phyloP scores from a whole-genome alignment of 768 basidiomycete species.

The Lyophyllum shimeji region DNA sequence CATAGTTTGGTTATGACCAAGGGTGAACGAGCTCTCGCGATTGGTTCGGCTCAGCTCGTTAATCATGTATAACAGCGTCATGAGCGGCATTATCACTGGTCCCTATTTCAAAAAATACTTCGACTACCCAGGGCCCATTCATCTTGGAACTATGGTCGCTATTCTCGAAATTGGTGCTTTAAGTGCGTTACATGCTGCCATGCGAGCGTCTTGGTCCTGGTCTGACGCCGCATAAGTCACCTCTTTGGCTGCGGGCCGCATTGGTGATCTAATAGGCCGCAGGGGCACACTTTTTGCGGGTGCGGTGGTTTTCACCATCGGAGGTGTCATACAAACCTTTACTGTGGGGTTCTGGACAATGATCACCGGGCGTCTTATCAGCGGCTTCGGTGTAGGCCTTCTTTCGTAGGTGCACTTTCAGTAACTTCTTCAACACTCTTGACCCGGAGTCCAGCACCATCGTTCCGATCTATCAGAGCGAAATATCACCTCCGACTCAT shows the following conservation, averaged over 20 bases:
- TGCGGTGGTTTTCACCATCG: constrained; percentile 71
- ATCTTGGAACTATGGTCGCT: constrained; percentile 95
- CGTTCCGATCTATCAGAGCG: constrained; percentile 93
- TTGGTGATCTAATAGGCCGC: constrained; percentile 76
- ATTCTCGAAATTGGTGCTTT: constrained; percentile 92
- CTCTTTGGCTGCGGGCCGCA: constrained; percentile 79
- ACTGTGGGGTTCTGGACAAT: constrained; percentile 36
- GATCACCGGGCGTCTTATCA: constrained; percentile 66
- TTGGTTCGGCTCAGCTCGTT: constrained; percentile 11
- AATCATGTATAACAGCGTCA: constrained; percentile 57
- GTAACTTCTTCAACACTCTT: neutral
- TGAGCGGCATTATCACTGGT: constrained; percentile 90
- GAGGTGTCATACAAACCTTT: constrained; percentile 74
- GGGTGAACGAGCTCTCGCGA: constrained; percentile 46
- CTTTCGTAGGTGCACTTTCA: constrained; percentile 53
- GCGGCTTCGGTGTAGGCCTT: constrained; percentile 73
- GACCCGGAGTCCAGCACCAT: constrained; percentile 65
- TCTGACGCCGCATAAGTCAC: constrained; percentile 54
- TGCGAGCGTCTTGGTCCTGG: neutral
- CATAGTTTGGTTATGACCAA: constrained; percentile 84
- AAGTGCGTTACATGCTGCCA: constrained; percentile 44
- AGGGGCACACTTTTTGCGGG: constrained; percentile 73
- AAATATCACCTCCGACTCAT: constrained; percentile 91
- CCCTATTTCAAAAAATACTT: constrained; percentile 84
- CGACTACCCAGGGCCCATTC: constrained; percentile 67